Evolutionary conservation across 1,139 yeast species (phyloP), one percentile per base, ranked within the genome.

Genomic region (Taiozyma sp.): DNA sequence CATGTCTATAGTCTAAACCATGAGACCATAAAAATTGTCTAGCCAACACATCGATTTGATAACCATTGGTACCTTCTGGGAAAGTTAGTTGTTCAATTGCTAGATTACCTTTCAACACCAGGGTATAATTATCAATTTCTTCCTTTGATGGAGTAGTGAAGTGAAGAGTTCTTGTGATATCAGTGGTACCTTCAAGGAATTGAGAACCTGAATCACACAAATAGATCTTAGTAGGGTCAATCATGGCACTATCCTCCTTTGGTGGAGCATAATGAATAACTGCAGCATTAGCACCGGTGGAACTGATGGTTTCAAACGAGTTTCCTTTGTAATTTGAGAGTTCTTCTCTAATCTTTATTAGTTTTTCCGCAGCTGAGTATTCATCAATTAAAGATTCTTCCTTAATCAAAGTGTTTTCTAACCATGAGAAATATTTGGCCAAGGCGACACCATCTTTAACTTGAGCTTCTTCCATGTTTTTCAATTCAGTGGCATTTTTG

Each of bases 201-300:
- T 95, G 99, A 3, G 96, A 86, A 8, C 99, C 99, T 4, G 97
- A 84, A 68, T 95, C 99, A 64, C 90, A 82, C 54, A 95, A 75
- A 66, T 92, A 93, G 29, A 91, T 79, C 64, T 89, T 86, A 47
- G 79, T 72, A 19, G 92, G 91, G 60, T 89, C 84, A 52, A 95
- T 85, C 60, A 81, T 74, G 4, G 87, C 71, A 54, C 88, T 83
- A 34, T 79, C 73, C 34, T 79, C 85, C 45, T 62, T 65, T 4
- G 76, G 73, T n/a, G 96, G 99, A 22, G 87, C 73, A 68, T 95
- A 95, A 68, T 95, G 99, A 57, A 95, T 90, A 13, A 93, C 76
- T 0, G 99, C 96, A 7, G 96, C 96, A 66, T 92, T 93, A 13
- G 96, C 79, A 4, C 99, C 99, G 0, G 96, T 82, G 1, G 98